Evolutionary conservation across 2,329 filamentous ascomycete genomes (phyloP).

Genomic region (Monilinia laxa): DNA sequence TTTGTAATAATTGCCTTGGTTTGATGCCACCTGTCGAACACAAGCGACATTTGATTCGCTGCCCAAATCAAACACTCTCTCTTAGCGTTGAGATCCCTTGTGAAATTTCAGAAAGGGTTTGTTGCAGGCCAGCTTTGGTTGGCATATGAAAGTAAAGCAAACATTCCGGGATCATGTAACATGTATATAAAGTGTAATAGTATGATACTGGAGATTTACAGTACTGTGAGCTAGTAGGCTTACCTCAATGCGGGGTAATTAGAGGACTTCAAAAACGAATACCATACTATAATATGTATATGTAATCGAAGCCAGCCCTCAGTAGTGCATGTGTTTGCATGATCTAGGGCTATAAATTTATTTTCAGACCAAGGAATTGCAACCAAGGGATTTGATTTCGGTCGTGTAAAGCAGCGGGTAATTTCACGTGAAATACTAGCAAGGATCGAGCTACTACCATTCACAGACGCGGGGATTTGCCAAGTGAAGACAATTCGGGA

Average conservation of each 20-base stretch:
- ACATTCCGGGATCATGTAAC: neutral
- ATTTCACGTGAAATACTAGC: neutral
- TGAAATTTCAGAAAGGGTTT: too few species aligned
- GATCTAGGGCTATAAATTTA: neutral
- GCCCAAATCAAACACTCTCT: neutral
- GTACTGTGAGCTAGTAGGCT: neutral
- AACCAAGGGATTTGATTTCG: neutral
- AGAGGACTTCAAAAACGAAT: neutral
- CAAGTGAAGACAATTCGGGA: slow-evolving; percentile 1
- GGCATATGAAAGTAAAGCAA: neutral
- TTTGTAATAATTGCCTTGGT: neutral
- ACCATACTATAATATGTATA: neutral
- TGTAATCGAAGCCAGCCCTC: neutral
- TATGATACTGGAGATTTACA: too few species aligned
- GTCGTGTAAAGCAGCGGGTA: neutral
- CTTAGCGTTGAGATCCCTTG: neutral
- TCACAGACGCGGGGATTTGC: slow-evolving; percentile 12
- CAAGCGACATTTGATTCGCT: neutral
- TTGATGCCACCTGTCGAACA: neutral
- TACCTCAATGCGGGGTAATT: neutral
- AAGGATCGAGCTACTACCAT: neutral
- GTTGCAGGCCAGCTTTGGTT: neutral
- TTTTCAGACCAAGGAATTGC: neutral
- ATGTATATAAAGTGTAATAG: neutral
- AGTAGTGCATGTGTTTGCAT: neutral